Conservation (phyloP, 2,329 filamentous ascomycete genomes). For the Triangularia setosa region DNA sequence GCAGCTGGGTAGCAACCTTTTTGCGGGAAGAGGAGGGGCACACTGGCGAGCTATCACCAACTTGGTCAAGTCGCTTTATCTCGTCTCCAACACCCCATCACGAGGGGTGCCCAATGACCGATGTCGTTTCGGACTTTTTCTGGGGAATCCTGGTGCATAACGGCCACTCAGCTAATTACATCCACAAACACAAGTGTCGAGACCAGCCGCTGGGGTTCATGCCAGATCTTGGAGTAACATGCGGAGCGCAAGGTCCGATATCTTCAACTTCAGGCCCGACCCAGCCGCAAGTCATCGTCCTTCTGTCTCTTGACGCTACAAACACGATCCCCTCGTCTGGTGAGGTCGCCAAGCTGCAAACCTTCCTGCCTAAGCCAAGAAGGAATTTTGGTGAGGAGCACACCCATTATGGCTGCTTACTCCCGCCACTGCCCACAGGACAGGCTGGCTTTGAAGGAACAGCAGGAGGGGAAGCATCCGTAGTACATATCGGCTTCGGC, state of each 20-base stretch:
- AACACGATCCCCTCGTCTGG: not conserved
- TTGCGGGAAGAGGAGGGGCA: not conserved
- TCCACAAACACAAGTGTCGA: not conserved
- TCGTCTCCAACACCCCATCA: not conserved
- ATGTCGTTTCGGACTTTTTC: not conserved
- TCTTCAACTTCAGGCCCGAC: not conserved
- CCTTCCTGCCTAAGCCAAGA: not conserved
- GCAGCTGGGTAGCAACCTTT: not conserved
- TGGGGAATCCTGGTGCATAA: slow-evolving; percentile 7
- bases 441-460: not conserved
- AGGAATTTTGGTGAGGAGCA: not conserved
- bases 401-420: not conserved
- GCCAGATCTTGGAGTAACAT: not conserved
- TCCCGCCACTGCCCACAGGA: not conserved
- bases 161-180: not conserved
- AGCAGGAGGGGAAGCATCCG: not conserved
- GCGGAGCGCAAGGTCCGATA: not conserved
- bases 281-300: not conserved
- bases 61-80: slow-evolving; percentile 7
- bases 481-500: not conserved
- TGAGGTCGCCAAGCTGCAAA: not conserved
- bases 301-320: not conserved
- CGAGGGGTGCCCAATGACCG: not conserved
- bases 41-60: not conserved
- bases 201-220: not conserved